phyloP scores from a whole-genome alignment of 495 filamentous ascomycete species.

The Penicillium cataractarum region DNA sequence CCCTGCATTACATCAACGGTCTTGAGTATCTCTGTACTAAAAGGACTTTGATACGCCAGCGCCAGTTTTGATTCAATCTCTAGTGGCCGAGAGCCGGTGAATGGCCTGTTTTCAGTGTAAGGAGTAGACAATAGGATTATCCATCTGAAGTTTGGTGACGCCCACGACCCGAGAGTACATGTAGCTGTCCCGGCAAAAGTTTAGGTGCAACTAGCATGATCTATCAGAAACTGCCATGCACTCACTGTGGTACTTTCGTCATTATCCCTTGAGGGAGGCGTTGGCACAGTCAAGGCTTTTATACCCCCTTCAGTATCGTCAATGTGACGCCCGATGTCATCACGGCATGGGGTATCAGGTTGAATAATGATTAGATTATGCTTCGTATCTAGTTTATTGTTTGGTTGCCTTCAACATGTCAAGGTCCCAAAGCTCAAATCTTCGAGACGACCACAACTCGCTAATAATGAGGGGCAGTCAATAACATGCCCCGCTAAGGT shows the following conservation, averaged over 20 bases:
- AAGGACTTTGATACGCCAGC: background rate
- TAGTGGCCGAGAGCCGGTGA: background rate
- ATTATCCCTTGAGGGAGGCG: conserved; percentile 6
- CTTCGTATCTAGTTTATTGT: too few relatives aligned
- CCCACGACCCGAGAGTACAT: background rate
- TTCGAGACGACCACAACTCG: background rate
- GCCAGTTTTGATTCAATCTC: background rate
- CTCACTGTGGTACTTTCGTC: conserved; percentile 1
- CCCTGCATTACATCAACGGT: background rate
- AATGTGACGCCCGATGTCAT: background rate
- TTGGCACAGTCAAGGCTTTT: background rate
- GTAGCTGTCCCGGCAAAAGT: background rate
- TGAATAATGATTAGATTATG: too few relatives aligned
- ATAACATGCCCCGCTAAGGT: background rate
- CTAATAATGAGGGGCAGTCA: background rate
- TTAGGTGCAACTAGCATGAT: background rate
- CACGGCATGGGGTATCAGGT: background rate
- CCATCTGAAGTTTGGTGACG: background rate
- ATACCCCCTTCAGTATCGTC: background rate
- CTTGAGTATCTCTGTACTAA: background rate
- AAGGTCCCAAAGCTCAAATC: background rate
- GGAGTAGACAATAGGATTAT: background rate
- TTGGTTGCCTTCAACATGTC: background rate
- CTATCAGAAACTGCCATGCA: conserved; percentile 5
- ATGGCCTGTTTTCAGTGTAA: background rate